These are phyloP conservation scores for Yamadazyma mexicana DNA, from an alignment of 1,139 yeast species.

Conservation along the genomic window DNA sequence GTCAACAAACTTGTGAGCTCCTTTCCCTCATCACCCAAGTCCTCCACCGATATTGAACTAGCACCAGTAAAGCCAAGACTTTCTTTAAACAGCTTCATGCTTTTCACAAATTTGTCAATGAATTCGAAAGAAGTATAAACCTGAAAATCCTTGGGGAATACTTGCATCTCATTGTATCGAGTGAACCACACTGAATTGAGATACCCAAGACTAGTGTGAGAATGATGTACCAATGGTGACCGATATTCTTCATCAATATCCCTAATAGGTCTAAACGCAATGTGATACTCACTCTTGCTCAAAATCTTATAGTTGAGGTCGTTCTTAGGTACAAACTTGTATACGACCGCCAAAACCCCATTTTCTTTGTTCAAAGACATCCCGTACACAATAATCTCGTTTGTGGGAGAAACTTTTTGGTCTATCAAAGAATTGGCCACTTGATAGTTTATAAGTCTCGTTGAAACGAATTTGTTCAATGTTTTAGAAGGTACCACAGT, in stretches of 20 bases:
- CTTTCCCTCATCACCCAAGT: not conserved
- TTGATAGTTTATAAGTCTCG: conserved; percentile 27
- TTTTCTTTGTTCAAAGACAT: conserved; percentile 16
- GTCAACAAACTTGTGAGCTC: conserved; percentile 16
- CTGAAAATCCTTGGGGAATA: conserved; percentile 18
- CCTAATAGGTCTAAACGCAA: conserved; percentile 15
- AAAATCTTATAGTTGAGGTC: conserved; percentile 29
- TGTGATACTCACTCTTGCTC: conserved; percentile 25
- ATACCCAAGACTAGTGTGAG: conserved; percentile 17
- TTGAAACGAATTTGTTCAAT: conserved; percentile 20
- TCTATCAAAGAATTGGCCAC: conserved; percentile 22
- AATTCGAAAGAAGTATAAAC: conserved; percentile 14
- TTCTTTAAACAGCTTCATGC: conserved; percentile 20
- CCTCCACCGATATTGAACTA: not conserved
- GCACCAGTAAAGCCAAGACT: not conserved
- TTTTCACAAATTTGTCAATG: conserved; percentile 18
- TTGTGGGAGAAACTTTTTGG: conserved; percentile 25
- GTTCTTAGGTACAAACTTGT: conserved; percentile 30
- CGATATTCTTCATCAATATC: not conserved
- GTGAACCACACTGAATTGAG: conserved; percentile 17
- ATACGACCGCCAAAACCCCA: conserved; percentile 27
- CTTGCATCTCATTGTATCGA: conserved; percentile 20
- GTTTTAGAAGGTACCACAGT: not conserved
- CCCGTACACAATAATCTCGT: conserved; percentile 29
- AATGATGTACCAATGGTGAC: not conserved